phyloP scores from a whole-genome alignment of 805 yeast species.

The Yamadazyma nakazawae region DNA sequence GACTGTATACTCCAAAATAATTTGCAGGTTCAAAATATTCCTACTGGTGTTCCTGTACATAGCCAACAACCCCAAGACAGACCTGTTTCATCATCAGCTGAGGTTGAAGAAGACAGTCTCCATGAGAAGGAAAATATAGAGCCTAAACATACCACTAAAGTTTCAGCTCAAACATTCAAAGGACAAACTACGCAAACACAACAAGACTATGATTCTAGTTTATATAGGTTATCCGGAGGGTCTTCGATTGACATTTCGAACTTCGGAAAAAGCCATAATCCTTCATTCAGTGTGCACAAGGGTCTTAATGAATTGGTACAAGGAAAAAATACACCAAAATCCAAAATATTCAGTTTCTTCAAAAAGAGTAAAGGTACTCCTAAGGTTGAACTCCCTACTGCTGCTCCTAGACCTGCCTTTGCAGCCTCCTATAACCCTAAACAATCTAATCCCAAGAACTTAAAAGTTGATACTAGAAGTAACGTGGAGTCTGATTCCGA shows the following conservation, averaged over 20 bases:
- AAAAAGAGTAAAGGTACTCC: constrained; percentile 18
- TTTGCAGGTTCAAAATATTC: constrained; percentile 11
- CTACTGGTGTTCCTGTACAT: constrained; percentile 7
- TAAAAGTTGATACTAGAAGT: constrained; percentile 13
- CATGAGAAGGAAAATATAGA: constrained; percentile 1
- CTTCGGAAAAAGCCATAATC: constrained; percentile 38
- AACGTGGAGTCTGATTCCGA: constrained; percentile 13
- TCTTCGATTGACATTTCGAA: constrained; percentile 39
- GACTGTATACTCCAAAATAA: constrained; percentile 5
- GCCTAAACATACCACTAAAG: not conserved
- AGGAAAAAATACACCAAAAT: constrained; percentile 21
- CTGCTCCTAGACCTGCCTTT: not conserved
- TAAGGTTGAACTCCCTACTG: not conserved
- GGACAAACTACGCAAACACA: not conserved
- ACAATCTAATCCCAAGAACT: constrained; percentile 11
- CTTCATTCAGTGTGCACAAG: constrained; percentile 27
- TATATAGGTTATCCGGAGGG: constrained; percentile 24
- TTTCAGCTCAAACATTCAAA: not conserved
- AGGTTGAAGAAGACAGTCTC: constrained; percentile 12
- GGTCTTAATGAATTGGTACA: constrained; percentile 9
- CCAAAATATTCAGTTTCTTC: constrained; percentile 32
- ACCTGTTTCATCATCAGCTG: constrained; percentile 23
- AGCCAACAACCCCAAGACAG: constrained; percentile 13
- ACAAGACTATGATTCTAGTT: not conserved
- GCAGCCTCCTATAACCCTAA: not conserved